Conservation (phyloP, 2,329 filamentous ascomycete genomes). For the Penicillium fuscoglaucum region DNA sequence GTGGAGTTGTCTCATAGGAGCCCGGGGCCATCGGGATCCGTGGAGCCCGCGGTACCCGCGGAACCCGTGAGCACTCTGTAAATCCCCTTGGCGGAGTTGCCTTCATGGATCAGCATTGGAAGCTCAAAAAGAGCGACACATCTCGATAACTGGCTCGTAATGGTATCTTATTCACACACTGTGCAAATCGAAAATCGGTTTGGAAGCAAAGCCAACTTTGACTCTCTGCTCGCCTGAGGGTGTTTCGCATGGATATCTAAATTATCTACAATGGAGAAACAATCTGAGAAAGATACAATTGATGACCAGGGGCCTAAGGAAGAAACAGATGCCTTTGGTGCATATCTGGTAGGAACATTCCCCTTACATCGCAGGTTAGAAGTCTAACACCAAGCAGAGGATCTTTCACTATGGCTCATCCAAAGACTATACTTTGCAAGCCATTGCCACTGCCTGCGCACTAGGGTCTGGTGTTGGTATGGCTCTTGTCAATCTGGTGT, state of each 20-base stretch:
- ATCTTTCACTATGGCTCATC: constrained; percentile 12
- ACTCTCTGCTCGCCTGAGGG: neutral
- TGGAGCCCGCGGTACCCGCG: neutral
- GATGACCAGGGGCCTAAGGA: neutral
- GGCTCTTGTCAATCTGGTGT: constrained; percentile 42
- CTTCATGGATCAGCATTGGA: neutral
- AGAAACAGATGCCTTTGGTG: neutral
- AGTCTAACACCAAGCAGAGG: constrained; percentile 2
- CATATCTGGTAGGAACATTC: neutral
- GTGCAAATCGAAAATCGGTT: neutral
- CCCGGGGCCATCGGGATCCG: no score
- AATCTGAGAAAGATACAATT: neutral
- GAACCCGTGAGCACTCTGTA: neutral
- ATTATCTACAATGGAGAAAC: neutral
- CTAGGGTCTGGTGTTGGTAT: constrained; percentile 30
- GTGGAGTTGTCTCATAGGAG: neutral
- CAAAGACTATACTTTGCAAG: constrained; percentile 7
- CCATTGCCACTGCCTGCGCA: constrained; percentile 13
- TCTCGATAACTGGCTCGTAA: neutral
- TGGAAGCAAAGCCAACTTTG: neutral
- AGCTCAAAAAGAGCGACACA: neutral
- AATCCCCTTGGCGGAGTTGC: neutral
- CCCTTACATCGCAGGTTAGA: neutral
- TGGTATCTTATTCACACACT: neutral
- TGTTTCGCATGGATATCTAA: neutral